Conservation (phyloP, 768 basidiomycete species). For the Pleurotus sapidus region DNA sequence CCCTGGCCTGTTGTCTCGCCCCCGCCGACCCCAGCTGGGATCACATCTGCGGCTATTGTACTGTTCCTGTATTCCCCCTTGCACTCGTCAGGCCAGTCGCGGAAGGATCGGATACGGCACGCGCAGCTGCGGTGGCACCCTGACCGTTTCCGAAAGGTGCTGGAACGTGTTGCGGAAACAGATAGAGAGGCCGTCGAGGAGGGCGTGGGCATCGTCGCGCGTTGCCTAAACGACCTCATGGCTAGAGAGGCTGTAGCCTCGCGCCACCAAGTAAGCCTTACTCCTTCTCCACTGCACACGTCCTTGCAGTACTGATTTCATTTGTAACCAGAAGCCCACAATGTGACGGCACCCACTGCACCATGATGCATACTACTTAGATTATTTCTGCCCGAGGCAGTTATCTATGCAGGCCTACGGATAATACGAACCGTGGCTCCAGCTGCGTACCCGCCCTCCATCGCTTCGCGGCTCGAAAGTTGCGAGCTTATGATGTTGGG, state of each 20-base stretch:
- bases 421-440: too few relatives aligned
- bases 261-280: constrained; percentile 7
- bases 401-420: too few relatives aligned
- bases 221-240: constrained; percentile 67
- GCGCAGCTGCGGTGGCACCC: constrained; percentile 82
- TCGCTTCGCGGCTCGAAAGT: too few relatives aligned
- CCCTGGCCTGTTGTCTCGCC: constrained; percentile 65
- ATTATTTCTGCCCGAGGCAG: too few relatives aligned
- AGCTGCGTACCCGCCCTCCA: too few relatives aligned
- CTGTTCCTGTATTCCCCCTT: constrained; percentile 62
- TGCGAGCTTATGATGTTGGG: too few relatives aligned
- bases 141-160: constrained; percentile 64
- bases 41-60: constrained; percentile 52
- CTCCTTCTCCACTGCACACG: too few relatives aligned
- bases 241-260: constrained; percentile 28
- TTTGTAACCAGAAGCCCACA: too few relatives aligned
- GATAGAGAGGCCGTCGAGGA: constrained; percentile 57
- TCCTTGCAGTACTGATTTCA: too few relatives aligned
- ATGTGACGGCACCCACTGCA: too few relatives aligned
- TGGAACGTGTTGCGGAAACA: constrained; percentile 46
- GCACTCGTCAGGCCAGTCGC: constrained; percentile 56
- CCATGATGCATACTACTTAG: too few relatives aligned
- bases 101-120: constrained; percentile 62
- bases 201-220: constrained; percentile 61
- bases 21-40: constrained; percentile 43